Evolutionary conservation across 2,329 filamentous ascomycete species (phyloP).

Genomic region (Apiospora phragmitis): DNA sequence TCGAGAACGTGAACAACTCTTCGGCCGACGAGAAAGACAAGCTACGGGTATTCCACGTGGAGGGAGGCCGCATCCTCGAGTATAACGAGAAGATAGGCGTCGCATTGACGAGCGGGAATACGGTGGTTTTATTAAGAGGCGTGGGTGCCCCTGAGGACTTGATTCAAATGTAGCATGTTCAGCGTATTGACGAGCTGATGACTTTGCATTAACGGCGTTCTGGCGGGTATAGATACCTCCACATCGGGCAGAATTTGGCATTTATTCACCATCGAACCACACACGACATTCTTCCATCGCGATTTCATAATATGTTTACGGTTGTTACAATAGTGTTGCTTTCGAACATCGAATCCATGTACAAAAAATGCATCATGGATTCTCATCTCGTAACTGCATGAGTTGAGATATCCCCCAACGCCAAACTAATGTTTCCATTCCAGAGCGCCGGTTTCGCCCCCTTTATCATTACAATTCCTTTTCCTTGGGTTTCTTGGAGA

Average conservation of each 20-base stretch:
- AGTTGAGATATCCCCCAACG: slow-evolving; percentile 3
- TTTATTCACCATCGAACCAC: background rate
- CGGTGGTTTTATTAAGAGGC: slow-evolving; percentile 82
- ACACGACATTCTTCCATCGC: too few species aligned
- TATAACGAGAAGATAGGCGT: slow-evolving; percentile 84
- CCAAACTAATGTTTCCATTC: background rate
- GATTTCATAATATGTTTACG: background rate
- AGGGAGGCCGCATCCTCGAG: slow-evolving; percentile 81
- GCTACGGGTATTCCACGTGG: slow-evolving; percentile 88
- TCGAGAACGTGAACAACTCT: slow-evolving; percentile 82
- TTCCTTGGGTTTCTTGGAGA: slow-evolving; percentile 43
- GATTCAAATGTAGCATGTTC: slow-evolving; percentile 52
- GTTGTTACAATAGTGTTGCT: background rate
- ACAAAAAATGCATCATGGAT: slow-evolving; percentile 21
- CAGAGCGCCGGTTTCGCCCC: background rate
- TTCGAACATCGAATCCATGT: background rate
- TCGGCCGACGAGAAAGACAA: slow-evolving; percentile 74
- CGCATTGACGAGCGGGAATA: slow-evolving; percentile 78
- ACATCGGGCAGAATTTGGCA: slow-evolving; percentile 11
- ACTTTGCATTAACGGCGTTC: slow-evolving; percentile 2
- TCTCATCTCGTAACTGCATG: slow-evolving; percentile 12
- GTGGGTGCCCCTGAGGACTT: slow-evolving; percentile 78
- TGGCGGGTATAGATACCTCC: slow-evolving; percentile 8
- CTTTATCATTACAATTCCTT: slow-evolving; percentile 29
- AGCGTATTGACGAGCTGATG: background rate